Percentiles rank a stretch among this genome's conserved stretches.
Conservation (phyloP, 2,329 filamentous ascomycete species). For the Aspergillus clavatus region DNA sequence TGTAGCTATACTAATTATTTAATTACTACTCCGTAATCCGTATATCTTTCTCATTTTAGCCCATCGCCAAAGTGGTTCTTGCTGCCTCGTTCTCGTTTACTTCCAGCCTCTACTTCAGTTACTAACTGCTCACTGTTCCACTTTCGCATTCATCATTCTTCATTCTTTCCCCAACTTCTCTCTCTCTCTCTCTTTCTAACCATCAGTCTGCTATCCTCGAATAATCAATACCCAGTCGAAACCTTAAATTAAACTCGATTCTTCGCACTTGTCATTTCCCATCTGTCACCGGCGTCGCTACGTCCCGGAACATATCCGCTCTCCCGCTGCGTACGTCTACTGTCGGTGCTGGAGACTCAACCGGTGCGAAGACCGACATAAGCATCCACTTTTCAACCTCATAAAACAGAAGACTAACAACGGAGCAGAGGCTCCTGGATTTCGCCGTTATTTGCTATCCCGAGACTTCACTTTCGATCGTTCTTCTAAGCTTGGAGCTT, state of each 20-base stretch:
- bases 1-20: no score
- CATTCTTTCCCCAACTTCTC: no score
- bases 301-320: conserved; percentile 10
- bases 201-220: not conserved
- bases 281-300: not conserved
- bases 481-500: not conserved
- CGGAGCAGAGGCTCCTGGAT: conserved; percentile 9
- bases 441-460: conserved; percentile 2
- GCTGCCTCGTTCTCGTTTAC: no score
- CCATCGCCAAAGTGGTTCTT: no score
- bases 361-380: conserved; percentile 14
- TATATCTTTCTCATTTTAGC: no score
- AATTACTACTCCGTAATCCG: no score
- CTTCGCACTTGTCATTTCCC: not conserved
- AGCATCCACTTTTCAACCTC: conserved; percentile 13
- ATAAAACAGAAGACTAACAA: conserved; percentile 19
- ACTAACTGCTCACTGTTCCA: no score
- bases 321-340: conserved; percentile 13
- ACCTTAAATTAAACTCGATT: not conserved
- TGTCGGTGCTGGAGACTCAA: conserved; percentile 5
- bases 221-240: not conserved
- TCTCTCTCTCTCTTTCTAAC: conserved; percentile 1
- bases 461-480: not conserved
- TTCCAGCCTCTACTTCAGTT: no score
- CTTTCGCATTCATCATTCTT: no score